Conservation (phyloP, 352 stramenopile species). For the Peronospora destructor region DNA sequence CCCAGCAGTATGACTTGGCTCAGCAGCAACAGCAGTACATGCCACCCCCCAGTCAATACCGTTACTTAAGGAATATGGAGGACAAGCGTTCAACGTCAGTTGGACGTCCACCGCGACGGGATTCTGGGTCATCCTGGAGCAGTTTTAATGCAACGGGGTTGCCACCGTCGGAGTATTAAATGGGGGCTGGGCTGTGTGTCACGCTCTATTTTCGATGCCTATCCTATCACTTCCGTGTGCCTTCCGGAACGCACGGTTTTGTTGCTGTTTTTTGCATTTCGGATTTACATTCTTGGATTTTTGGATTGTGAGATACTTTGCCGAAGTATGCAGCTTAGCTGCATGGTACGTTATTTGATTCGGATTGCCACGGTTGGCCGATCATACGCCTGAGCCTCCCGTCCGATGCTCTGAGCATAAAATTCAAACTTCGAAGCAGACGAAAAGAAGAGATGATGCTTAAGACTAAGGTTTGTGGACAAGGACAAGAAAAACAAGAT, state of each 20-base stretch:
- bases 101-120: conserved; percentile 34
- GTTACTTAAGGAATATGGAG: conserved; percentile 68
- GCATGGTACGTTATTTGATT: conserved; percentile 39
- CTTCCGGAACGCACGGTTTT: conserved; percentile 9
- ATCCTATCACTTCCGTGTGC: conserved; percentile 7
- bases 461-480: conserved; percentile 18
- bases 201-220: conserved; percentile 3
- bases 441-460: no score
- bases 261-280: conserved; percentile 35
- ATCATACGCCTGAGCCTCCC: conserved; percentile 14
- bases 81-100: conserved; percentile 35
- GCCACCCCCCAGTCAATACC: conserved; percentile 37
- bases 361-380: conserved; percentile 28
- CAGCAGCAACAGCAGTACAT: conserved; percentile 33
- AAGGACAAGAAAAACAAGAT: conserved; percentile 25
- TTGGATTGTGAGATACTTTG: conserved; percentile 34
- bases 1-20: conserved; percentile 33
- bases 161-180: conserved; percentile 35
- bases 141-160: conserved; percentile 40
- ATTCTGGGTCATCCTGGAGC: conserved; percentile 51
- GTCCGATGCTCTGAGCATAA: conserved; percentile 14
- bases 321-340: conserved; percentile 29
- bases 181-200: background rate
- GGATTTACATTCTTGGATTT: conserved; percentile 37
- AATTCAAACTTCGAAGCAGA: conserved; percentile 22